These are phyloP conservation scores for Xylaria sp. DNA, from an alignment of 2,329 filamentous ascomycete species.

Conservation along the genomic window DNA sequence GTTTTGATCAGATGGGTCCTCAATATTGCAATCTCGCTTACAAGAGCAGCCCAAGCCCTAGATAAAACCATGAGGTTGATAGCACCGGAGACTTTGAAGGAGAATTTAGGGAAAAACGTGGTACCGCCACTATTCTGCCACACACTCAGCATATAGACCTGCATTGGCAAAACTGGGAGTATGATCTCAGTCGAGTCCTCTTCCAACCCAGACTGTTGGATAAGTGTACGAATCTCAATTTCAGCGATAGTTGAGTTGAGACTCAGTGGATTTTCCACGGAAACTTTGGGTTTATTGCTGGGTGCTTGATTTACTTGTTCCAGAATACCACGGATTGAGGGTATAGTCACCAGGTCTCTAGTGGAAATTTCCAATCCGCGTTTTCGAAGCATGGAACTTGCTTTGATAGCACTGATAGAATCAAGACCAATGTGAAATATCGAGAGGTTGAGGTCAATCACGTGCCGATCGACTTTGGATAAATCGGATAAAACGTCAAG, in stretches of 20 bases:
- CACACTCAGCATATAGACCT: slow-evolving; percentile 80
- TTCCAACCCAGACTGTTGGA: slow-evolving; percentile 55
- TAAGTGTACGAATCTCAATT: slow-evolving; percentile 53
- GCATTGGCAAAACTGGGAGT: slow-evolving; percentile 78
- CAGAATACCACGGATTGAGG: slow-evolving; percentile 72
- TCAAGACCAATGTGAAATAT: slow-evolving; percentile 90
- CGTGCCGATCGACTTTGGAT: slow-evolving; percentile 66
- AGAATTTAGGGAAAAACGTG: slow-evolving; percentile 80
- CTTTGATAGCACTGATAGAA: slow-evolving; percentile 91
- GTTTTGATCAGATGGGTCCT: slow-evolving; percentile 73
- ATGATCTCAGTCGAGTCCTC: slow-evolving; percentile 62
- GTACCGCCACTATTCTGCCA: slow-evolving; percentile 75
- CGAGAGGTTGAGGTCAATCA: slow-evolving; percentile 70
- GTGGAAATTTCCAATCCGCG: slow-evolving; percentile 71
- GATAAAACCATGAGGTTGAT: slow-evolving; percentile 57
- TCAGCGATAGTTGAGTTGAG: slow-evolving; percentile 47
- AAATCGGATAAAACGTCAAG: slow-evolving; percentile 63
- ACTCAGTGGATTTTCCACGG: not conserved
- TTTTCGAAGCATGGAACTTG: slow-evolving; percentile 75
- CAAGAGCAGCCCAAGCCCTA: slow-evolving; percentile 69
- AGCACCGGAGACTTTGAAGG: slow-evolving; percentile 61
- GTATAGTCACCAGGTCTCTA: slow-evolving; percentile 74
- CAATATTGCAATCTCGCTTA: slow-evolving; percentile 69
- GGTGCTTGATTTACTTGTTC: slow-evolving; percentile 40
- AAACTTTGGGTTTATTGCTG: not conserved